Evolutionary conservation across 1,139 yeast species (phyloP).

Genomic region (Zhuliangozyma blackwelliae): DNA sequence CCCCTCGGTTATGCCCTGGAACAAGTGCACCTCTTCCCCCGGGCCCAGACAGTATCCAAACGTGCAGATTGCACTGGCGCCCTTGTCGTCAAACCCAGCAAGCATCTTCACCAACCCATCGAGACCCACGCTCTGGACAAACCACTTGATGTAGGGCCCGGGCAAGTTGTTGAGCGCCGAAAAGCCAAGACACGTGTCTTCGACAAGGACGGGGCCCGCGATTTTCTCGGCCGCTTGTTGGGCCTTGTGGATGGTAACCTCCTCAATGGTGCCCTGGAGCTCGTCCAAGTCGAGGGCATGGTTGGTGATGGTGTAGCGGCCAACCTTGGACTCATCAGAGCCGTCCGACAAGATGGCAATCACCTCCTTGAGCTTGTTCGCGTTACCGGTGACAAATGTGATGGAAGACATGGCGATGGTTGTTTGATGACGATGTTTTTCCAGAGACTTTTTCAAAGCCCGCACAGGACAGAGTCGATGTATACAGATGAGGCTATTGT

Average conservation of each 20-base stretch:
- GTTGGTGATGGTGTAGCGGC: slow-evolving; percentile 54
- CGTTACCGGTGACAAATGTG: slow-evolving; percentile 83
- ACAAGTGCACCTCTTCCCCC: slow-evolving; percentile 61
- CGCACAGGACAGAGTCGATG: not conserved
- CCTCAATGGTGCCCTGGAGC: slow-evolving; percentile 81
- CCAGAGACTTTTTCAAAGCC: not conserved
- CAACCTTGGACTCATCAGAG: slow-evolving; percentile 30
- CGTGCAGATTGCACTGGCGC: slow-evolving; percentile 87
- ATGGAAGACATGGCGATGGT: slow-evolving; percentile 22
- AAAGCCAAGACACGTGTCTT: slow-evolving; percentile 89
- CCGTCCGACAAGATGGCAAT: slow-evolving; percentile 52
- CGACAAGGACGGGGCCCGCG: slow-evolving; percentile 81
- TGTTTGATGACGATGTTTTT: not conserved
- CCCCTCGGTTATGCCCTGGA: slow-evolving; percentile 86
- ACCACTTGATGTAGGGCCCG: slow-evolving; percentile 93
- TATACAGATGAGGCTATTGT: not conserved
- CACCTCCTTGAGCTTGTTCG: slow-evolving; percentile 82
- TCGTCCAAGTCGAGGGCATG: slow-evolving; percentile 77
- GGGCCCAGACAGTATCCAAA: slow-evolving; percentile 90
- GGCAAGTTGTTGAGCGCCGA: slow-evolving; percentile 78
- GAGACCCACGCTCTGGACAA: slow-evolving; percentile 66
- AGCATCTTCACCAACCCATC: slow-evolving; percentile 74
- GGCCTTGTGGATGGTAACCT: slow-evolving; percentile 81
- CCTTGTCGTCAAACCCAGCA: slow-evolving; percentile 73
- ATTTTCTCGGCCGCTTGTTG: slow-evolving; percentile 60